Evolutionary conservation across 495 filamentous ascomycete species (phyloP).

Genomic region (Rusavskia elegans): DNA sequence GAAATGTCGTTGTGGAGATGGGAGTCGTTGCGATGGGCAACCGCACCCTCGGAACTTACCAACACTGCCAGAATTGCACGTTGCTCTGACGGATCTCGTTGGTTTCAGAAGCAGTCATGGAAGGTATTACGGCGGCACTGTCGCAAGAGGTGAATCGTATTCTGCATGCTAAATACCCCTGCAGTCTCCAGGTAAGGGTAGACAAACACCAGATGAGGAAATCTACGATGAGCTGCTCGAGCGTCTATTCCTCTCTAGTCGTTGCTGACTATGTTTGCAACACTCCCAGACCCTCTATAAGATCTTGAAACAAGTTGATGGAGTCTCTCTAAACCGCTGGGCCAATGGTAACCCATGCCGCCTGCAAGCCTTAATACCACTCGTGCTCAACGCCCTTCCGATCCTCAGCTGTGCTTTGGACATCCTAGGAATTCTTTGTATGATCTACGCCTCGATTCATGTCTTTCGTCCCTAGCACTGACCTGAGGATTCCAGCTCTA

Average conservation of each 20-base stretch:
- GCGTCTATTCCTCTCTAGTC: too few relatives aligned
- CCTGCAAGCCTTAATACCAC: slow-evolving; percentile 22
- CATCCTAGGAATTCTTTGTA: slow-evolving; percentile 27
- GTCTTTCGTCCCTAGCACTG: too few relatives aligned
- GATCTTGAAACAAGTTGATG: slow-evolving; percentile 11
- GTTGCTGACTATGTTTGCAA: too few relatives aligned
- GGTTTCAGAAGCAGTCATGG: neutral
- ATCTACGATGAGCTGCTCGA: too few relatives aligned
- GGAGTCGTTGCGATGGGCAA: neutral
- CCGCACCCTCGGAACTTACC: neutral
- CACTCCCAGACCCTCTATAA: slow-evolving; percentile 23
- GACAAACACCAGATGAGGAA: too few relatives aligned
- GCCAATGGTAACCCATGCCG: slow-evolving; percentile 30
- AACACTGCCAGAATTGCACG: too few relatives aligned
- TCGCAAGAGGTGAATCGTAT: slow-evolving; percentile 25
- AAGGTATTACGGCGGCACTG: neutral
- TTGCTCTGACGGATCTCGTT: too few relatives aligned
- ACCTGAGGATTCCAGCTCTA: slow-evolving; percentile 11
- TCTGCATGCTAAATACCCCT: slow-evolving; percentile 25
- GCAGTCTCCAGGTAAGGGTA: slow-evolving; percentile 24
- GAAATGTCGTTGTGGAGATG: too few relatives aligned
- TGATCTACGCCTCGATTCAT: neutral
- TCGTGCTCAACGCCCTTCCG: slow-evolving; percentile 29
- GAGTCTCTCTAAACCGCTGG: slow-evolving; percentile 20
- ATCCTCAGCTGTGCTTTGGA: slow-evolving; percentile 24